Percentiles rank a stretch among this genome's conserved stretches.
Conservation (phyloP, 306 rosid genomes). For the Malus orientalis region DNA sequence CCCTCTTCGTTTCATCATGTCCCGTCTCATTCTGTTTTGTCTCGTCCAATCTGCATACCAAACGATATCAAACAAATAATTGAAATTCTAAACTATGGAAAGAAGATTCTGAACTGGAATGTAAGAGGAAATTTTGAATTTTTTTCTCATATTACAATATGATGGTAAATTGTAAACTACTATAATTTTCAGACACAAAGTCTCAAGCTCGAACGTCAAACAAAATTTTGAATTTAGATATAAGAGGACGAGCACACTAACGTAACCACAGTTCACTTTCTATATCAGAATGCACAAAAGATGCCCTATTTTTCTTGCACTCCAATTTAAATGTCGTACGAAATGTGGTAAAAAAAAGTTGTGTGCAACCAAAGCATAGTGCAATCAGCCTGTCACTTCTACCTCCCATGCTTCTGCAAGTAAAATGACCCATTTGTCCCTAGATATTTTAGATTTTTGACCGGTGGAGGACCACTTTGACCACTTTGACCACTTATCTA, state of each 20-base stretch:
- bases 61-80: too few relatives aligned
- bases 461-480: constrained; percentile 28
- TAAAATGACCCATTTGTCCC: constrained; percentile 37
- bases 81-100: too few relatives aligned
- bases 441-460: constrained; percentile 7
- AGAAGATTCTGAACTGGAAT: too few relatives aligned
- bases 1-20: too few relatives aligned
- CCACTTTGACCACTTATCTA: constrained; percentile 39
- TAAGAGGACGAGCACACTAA: too few relatives aligned
- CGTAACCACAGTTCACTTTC: neutral
- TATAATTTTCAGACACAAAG: too few relatives aligned
- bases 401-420: constrained; percentile 2
- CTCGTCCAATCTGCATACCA: too few relatives aligned
- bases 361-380: neutral
- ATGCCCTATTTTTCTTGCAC: constrained; percentile 17
- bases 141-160: neutral
- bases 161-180: neutral
- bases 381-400: constrained; percentile 17
- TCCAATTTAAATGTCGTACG: neutral
- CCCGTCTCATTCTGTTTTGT: too few relatives aligned
- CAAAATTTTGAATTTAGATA: too few relatives aligned
- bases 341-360: neutral
- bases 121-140: too few relatives aligned
- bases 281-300: constrained; percentile 5
- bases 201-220: neutral